Evolutionary conservation across 2,329 filamentous ascomycete species (phyloP), one percentile per base, ranked within the genome.

Genomic region (Ophiostoma sp.): DNA sequence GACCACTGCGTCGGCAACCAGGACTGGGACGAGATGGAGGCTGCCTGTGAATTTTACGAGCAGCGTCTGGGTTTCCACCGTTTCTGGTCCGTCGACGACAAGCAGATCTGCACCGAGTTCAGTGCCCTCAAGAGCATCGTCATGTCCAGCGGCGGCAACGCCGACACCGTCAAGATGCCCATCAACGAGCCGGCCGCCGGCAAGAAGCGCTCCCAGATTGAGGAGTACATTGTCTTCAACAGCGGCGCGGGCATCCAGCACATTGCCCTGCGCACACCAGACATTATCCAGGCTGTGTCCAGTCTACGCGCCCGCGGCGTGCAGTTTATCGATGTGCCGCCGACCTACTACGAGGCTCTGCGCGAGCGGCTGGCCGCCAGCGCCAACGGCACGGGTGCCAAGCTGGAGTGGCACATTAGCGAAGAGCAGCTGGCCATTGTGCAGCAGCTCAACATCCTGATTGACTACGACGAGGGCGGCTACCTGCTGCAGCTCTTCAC

Each of bases 1-100:
- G 95, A 98, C 84, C 95, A 98, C 87, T 98, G 95, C 82, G 95
- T 98, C 78, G 95, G 95, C 77, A 98, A 98, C 86, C 95, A 98
- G 85, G 92, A 94, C 82, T 98, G 95, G 95, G 87, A 94, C 82
- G 91, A 95, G 82, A 97, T 98, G 89, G 85, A 85, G 74, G 85
- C 85, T 15, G 89, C 88, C 48, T 90, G 88, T 80, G 86, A 83
- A 73, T 90, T 93, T 82, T 98, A 98, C 85, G 95, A 98, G 84
- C 89, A 91, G 76, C 93, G 92, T 75, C 92, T 98, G 36, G 92
- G 92, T 72, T 98, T 98, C 88, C 94, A 97, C 85, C 93, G 95
- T 77, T 98, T 98, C 90, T 98, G 95, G 95, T 94, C 91, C 72
- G 95, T 98, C 74, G 95, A 98, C 82, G 95, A 98, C 86, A 92